Base-by-base conservation (phyloP, 208 protist genomes). In the Trypanosoma theileri region DNA sequence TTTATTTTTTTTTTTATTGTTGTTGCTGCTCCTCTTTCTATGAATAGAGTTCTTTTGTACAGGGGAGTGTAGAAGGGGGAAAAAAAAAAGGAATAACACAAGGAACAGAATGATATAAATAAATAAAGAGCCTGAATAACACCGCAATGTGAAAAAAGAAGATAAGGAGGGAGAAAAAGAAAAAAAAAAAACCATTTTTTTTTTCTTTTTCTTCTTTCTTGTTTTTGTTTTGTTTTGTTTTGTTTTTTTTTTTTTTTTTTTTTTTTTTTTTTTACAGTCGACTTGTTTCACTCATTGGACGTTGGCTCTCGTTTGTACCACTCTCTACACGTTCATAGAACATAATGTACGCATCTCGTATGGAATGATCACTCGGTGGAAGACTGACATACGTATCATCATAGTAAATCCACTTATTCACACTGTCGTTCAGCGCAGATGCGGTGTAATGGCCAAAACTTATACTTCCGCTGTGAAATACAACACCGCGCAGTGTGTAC, bases 381-480 rank as follows among this genome's bases (percentile, higher is more conserved):
- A 78, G 24, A 19, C 69, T 77, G 35, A 75, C 75, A 57, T 62
- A 62, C 1, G 75, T 72, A 71, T 95, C 90, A 75, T 95, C 88
- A 72, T 81, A 95, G 61, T 86, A 66, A 41, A 92, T 79, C 88
- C 90, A 95, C 54, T 80, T 74, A 31, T 77, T 48, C 13, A 72
- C 60, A 45, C 55, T 65, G 55, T 89, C 81, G 51, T 88, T 86
- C 59, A 70, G 84, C 14, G 79, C 80, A 0, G 70, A 52, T 13
- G 87, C 87, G 4, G 87, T 95, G 85, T 95, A 95, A 61, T 95
- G 90, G 1, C 90, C 90, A 65, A 84, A 92, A 53, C 64, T 84
- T 40, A 95, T 78, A 17, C 72, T 84, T 21, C 90, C 90, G 6
- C 72, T 80, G 68, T 95, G 90, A 61, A 89, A 91, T 12, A 95